Percentiles rank a stretch among this genome's conserved stretches.
Evolutionary conservation across 2,329 filamentous ascomycete genomes (phyloP).

Genomic region (Venturia pyrina): DNA sequence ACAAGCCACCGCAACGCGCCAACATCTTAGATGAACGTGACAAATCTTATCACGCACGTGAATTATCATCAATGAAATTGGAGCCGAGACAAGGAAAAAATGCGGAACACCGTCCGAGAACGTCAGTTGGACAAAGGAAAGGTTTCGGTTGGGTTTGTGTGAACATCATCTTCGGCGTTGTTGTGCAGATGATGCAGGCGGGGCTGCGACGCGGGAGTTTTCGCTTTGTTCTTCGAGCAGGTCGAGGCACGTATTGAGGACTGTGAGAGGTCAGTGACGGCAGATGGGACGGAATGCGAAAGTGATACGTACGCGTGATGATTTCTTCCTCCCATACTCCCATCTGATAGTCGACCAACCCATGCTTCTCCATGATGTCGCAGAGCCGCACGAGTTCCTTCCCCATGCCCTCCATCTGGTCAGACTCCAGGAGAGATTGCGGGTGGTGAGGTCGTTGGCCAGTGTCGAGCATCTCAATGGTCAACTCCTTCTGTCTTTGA

Average conservation of each 20-base stretch:
- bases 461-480: constrained; percentile 47
- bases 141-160: neutral
- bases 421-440: constrained; percentile 56
- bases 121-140: constrained; percentile 3
- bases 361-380: constrained; percentile 78
- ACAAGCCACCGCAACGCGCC: constrained; percentile 4
- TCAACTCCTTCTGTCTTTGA: constrained; percentile 73
- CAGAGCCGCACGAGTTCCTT: constrained; percentile 73
- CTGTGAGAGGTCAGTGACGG: constrained; percentile 24
- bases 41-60: neutral
- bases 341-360: constrained; percentile 95
- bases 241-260: constrained; percentile 44
- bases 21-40: neutral
- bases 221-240: constrained; percentile 33
- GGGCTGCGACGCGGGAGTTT: neutral
- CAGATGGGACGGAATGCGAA: neutral
- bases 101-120: neutral
- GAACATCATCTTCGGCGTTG: neutral
- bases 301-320: constrained; percentile 55
- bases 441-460: constrained; percentile 47
- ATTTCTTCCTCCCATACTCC: constrained; percentile 95
- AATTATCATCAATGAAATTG: neutral
- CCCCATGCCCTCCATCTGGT: constrained; percentile 67
- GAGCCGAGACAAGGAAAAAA: neutral
- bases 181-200: neutral